Conservation (phyloP, 139 green algal species). For the Tetradesmus lagerheimii region DNA sequence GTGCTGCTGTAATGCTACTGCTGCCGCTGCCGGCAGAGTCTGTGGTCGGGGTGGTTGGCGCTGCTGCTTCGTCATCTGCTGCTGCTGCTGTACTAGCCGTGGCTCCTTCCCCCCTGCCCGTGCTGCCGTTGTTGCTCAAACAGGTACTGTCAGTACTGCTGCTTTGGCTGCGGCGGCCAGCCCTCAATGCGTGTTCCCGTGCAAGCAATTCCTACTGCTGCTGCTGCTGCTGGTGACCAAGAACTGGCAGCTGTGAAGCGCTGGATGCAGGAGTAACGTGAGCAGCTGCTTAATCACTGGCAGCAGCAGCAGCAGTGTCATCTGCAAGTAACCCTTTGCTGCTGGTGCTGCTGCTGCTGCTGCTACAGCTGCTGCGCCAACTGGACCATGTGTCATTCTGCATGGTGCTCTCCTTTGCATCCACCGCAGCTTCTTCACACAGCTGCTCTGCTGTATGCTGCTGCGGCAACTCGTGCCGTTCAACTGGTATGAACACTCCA, state of each 20-base stretch:
- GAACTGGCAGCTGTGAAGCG: neutral
- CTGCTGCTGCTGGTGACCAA: neutral
- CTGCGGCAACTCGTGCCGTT: no score
- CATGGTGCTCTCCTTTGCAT: no score
- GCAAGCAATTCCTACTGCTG: neutral
- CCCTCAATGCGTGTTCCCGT: no score
- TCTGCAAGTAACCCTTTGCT: neutral
- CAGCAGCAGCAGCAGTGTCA: neutral
- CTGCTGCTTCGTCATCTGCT: neutral
- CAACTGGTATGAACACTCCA: no score
- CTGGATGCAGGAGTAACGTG: neutral
- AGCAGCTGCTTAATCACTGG: neutral
- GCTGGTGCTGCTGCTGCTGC: slow-evolving; percentile 16
- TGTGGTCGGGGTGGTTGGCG: neutral
- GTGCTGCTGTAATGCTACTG: slow-evolving; percentile 26
- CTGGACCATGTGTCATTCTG: no score
- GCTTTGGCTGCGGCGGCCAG: neutral
- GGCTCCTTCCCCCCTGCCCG: neutral
- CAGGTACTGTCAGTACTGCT: neutral
- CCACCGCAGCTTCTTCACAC: no score
- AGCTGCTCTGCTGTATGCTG: no score
- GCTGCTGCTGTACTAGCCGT: neutral
- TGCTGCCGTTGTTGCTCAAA: no score
- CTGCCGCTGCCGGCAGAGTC: slow-evolving; percentile 10
- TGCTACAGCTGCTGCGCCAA: neutral